Conservation (phyloP, 2,329 filamentous ascomycete species). For the Furcasterigmium furcatum region DNA sequence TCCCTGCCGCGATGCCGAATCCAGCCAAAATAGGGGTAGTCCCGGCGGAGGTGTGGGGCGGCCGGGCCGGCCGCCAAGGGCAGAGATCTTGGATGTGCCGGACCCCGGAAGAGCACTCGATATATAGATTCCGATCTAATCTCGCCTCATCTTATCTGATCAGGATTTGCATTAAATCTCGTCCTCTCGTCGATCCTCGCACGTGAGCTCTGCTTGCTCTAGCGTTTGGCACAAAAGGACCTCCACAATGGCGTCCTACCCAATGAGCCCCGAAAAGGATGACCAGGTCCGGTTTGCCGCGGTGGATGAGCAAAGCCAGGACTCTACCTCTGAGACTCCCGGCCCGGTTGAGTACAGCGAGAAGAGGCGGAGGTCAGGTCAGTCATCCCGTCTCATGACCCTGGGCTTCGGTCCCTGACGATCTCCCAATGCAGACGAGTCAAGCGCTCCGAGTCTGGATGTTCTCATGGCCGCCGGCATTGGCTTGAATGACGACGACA, state of each 20-base stretch:
- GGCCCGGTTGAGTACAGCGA: background rate
- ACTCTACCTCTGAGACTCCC: background rate
- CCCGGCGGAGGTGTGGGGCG: background rate
- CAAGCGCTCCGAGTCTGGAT: conserved; percentile 10
- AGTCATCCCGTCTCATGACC: too few species aligned
- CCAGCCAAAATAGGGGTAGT: background rate
- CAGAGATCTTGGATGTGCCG: background rate
- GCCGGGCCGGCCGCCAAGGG: background rate
- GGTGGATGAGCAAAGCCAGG: background rate
- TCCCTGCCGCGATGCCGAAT: background rate
- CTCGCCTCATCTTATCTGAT: background rate
- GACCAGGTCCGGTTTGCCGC: background rate
- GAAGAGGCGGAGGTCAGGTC: background rate
- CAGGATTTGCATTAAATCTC: too few species aligned
- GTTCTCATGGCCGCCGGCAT: conserved; percentile 25
- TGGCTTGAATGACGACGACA: conserved; percentile 21
- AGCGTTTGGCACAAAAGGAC: too few species aligned
- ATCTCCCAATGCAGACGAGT: too few species aligned
- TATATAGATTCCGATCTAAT: background rate
- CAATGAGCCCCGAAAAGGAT: too few species aligned
- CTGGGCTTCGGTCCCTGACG: too few species aligned
- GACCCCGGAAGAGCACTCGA: background rate
- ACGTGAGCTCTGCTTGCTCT: too few species aligned
- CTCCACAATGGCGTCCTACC: too few species aligned
- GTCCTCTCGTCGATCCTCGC: too few species aligned